phyloP scores from a whole-genome alignment of 257 asterid genomes.

The Marsdenia floribunda region DNA sequence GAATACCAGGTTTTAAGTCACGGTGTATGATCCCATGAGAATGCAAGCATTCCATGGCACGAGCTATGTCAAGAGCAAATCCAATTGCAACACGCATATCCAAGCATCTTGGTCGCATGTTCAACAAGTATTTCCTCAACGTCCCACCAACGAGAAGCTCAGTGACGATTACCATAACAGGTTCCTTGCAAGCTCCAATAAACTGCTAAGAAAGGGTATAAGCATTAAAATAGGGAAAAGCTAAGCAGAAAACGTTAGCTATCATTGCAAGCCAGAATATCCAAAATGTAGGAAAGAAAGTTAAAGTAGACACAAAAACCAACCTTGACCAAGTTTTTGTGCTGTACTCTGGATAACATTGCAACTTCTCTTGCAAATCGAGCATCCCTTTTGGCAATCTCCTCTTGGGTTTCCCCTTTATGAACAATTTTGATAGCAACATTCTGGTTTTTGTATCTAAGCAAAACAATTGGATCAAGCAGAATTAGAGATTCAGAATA shows the following conservation, averaged over 20 bases:
- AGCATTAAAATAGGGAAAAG: background rate
- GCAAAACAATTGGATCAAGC: slow-evolving; percentile 3
- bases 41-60: slow-evolving; percentile 94
- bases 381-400: slow-evolving; percentile 59
- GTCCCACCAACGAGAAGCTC: slow-evolving; percentile 88
- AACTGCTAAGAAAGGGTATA: slow-evolving; percentile 35
- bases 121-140: slow-evolving; percentile 61
- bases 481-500: background rate
- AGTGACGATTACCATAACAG: slow-evolving; percentile 83
- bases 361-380: slow-evolving; percentile 78
- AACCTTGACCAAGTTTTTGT: slow-evolving; percentile 93
- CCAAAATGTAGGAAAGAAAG: background rate
- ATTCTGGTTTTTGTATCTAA: slow-evolving; percentile 76
- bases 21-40: slow-evolving; percentile 91
- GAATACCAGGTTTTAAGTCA: slow-evolving; percentile 84
- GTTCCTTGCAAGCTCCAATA: slow-evolving; percentile 95
- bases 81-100: slow-evolving; percentile 68
- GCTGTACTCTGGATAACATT: slow-evolving; percentile 87
- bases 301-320: slow-evolving; percentile 10
- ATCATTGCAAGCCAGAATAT: background rate
- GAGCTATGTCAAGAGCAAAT: slow-evolving; percentile 86
- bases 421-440: slow-evolving; percentile 77
- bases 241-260: background rate
- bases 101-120: slow-evolving; percentile 65
- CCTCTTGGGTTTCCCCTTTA: slow-evolving; percentile 75